Base-by-base conservation (phyloP, 495 filamentous ascomycete genomes). In the Tirmania nivea region DNA sequence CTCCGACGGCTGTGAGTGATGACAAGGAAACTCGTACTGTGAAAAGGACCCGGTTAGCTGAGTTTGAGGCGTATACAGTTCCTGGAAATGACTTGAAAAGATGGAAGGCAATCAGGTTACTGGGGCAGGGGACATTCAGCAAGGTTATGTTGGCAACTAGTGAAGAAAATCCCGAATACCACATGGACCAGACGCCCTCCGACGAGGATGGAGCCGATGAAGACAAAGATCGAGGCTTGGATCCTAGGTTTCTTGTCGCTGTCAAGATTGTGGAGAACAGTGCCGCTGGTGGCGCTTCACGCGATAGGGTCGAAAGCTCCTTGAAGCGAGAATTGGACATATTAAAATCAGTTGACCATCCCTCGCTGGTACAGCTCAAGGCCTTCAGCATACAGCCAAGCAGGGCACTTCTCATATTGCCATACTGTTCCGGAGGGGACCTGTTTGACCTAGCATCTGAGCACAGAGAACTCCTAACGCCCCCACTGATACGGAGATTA, bases 261-360 rank as follows among this genome's bases (percentile, higher is more conserved):
- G 80, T 97, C 59, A 97, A 97, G 67, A 78, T 97, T 53, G 86
- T 93, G 57, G 86, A 94, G 61, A 84, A 92, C 65, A 90, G 89
- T 1, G 88, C 90, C 10, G 83, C 84, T 9, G 92, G 90, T 35
- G 87, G 87, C 17, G 89, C 87, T 10, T 77, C 75, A 1, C 78
- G 81, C 54, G 86, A 93, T 63, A 77, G 90, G 39, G 74, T 96
- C 48, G 86, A 94, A 66, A 83, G 86, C 56, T 89, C 86, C 12
- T 70, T 97, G 50, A 92, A 94, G 66, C 80, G 90, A 39, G 90
- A 97, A 70, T 73, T 96, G 16, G 88, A 94, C 51, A 93, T 96
- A 52, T 78, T 97, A 67, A 84, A 83, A 61, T 73, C 73, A 16
- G 76, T 95, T 56, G 78, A 81, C 39, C 86, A 97, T 66, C 90